Base-by-base conservation (phyloP, 148 eudicot genomes). In the Polygonum aviculare region DNA sequence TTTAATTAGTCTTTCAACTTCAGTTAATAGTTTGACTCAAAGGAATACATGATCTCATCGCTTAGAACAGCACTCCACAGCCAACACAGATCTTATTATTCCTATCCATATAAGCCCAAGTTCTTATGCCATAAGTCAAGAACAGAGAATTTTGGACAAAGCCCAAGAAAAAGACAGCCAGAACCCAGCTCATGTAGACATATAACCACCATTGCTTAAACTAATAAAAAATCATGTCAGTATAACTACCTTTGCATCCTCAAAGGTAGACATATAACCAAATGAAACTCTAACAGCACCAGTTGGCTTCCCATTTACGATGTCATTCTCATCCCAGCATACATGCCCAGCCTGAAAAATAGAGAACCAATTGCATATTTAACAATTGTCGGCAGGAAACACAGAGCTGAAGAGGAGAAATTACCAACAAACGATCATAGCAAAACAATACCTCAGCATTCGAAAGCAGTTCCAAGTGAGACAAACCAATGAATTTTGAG, bases 181-280 rank as follows among this genome's bases (percentile, higher is more conserved):
- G 65, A 57, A 57, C 65, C 35, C 65, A 57, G 65, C 31, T 15
- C 41, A 65, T 35, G 70, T 39, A 39, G 41, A 39, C 41, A 39
- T 39, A 39, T 39, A 44, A 44, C 47, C 9, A 44, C 9, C 47
- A 9, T 60, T 60, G 31, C 16, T 60, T 60, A 26, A 60, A 31
- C 48, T 70, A 12, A 70, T 41, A 36, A 69, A 31, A 31, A 12
- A 6, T 19, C 72, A 67, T 45, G 19, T 72, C 76, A 72, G 21
- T 39, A 9, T 38, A 50, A 78, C 62, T 89, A 95, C 98, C 98
- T 78, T 86, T 59, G 91, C 90, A 79, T 95, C 98, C 87, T 92
- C 98, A 85, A 89, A 95, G 59, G 94, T 90, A 71, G 98, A 95
- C 97, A 95, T 92, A 84, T 95, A 92, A 45, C 98, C 97, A 81